phyloP scores from a whole-genome alignment of 2,329 filamentous ascomycete species.

The Beauveria rudraprayagi region DNA sequence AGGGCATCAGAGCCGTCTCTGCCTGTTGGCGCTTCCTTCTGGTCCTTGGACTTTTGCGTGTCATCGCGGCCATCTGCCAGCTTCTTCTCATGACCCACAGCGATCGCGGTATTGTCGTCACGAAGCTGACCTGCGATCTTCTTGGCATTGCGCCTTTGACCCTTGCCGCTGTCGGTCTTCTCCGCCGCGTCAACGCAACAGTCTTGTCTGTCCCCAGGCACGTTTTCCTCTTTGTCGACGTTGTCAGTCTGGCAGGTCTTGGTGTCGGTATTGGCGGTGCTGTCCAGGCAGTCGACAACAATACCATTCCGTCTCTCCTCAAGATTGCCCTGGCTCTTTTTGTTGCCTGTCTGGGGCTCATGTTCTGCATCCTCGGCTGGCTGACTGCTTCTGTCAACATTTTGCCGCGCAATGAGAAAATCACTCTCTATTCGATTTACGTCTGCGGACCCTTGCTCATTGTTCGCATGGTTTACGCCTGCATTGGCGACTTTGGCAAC shows the following conservation, averaged over 20 bases:
- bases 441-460: conserved; percentile 12
- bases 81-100: conserved; percentile 10
- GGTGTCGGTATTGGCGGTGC: conserved; percentile 13
- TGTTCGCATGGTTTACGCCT: conserved; percentile 13
- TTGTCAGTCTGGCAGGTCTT: conserved; percentile 11
- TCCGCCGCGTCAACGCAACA: conserved; percentile 10
- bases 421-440: conserved; percentile 12
- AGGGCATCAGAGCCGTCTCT: conserved; percentile 11
- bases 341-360: conserved; percentile 12
- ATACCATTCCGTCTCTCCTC: conserved; percentile 8
- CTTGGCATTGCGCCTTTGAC: conserved; percentile 14
- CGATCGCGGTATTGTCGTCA: conserved; percentile 3
- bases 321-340: conserved; percentile 12
- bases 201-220: neutral
- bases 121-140: conserved; percentile 14
- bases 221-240: conserved; percentile 5
- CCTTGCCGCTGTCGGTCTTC: conserved; percentile 11
- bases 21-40: conserved; percentile 14
- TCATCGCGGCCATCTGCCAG: conserved; percentile 13
- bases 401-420: conserved; percentile 6
- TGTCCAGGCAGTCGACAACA: conserved; percentile 8
- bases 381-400: neutral
- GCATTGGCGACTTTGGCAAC: conserved; percentile 12
- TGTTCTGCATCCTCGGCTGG: conserved; percentile 10
- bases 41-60: conserved; percentile 12